A percentile compares a stretch with the other conserved stretches of the same genome.
Conservation (phyloP, 129 eudicot genomes). For the Scalesia atractyloides region DNA sequence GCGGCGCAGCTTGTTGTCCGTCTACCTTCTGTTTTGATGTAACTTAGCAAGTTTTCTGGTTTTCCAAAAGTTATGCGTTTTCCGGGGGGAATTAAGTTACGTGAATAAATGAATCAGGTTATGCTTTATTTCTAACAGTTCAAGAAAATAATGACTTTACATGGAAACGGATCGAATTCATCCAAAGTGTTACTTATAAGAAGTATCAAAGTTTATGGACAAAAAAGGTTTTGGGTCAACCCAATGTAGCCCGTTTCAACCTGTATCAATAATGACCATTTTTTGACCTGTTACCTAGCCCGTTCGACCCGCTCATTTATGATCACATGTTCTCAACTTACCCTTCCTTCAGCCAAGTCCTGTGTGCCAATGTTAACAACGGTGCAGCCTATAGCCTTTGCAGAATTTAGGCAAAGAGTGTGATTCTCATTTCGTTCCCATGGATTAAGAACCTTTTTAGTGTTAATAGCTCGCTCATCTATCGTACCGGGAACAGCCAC, state of each 20-base stretch:
- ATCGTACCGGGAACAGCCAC: slow-evolving; percentile 70
- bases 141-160: background rate
- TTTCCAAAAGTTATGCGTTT: no score
- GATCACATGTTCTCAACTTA: slow-evolving; percentile 36
- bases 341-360: slow-evolving; percentile 65
- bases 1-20: no score
- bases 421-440: slow-evolving; percentile 70
- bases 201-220: background rate
- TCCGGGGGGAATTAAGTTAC: no score
- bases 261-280: background rate
- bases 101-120: no score
- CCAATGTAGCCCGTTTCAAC: background rate
- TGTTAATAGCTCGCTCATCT: slow-evolving; percentile 71
- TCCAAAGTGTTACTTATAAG: background rate
- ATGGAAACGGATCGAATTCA: background rate
- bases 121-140: background rate
- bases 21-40: no score
- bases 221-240: background rate
- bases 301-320: background rate
- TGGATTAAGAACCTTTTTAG: slow-evolving; percentile 54
- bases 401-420: slow-evolving; percentile 63
- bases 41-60: no score
- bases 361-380: slow-evolving; percentile 66
- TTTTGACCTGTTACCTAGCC: background rate
- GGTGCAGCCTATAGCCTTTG: slow-evolving; percentile 65